These are phyloP conservation scores for Phytophthora syringae DNA, from an alignment of 352 stramenopile species.

Conservation along the genomic window DNA sequence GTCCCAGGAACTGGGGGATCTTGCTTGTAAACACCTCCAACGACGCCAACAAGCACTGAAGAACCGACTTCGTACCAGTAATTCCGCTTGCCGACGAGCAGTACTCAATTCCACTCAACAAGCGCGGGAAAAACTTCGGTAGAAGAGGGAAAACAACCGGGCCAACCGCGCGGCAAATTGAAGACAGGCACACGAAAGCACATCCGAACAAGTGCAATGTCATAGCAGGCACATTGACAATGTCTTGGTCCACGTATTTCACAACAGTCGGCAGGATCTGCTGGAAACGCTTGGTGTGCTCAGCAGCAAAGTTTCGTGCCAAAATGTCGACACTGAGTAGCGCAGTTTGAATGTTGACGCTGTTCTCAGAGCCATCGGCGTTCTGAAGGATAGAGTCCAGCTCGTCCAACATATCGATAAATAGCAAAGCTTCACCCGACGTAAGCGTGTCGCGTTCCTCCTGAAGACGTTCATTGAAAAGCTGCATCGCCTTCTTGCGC, in stretches of 20 bases:
- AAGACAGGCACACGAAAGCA: slow-evolving; percentile 84
- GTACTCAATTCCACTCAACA: slow-evolving; percentile 70
- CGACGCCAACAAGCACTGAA: slow-evolving; percentile 77
- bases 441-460: slow-evolving; percentile 66
- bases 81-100: slow-evolving; percentile 38
- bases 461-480: slow-evolving; percentile 88
- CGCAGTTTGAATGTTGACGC: slow-evolving; percentile 83
- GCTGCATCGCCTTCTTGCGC: slow-evolving; percentile 88
- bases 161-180: slow-evolving; percentile 70
- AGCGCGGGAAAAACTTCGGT: slow-evolving; percentile 82
- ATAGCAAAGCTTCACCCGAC: slow-evolving; percentile 77
- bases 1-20: slow-evolving; percentile 83
- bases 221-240: slow-evolving; percentile 54
- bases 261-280: slow-evolving; percentile 74
- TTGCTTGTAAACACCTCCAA: slow-evolving; percentile 86
- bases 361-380: slow-evolving; percentile 62
- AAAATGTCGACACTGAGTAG: slow-evolving; percentile 87
- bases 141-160: slow-evolving; percentile 82
- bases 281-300: slow-evolving; percentile 81
- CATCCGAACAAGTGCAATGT: slow-evolving; percentile 80
- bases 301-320: slow-evolving; percentile 75
- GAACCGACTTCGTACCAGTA: slow-evolving; percentile 53
- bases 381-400: slow-evolving; percentile 78
- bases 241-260: slow-evolving; percentile 72
- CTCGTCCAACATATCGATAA: slow-evolving; percentile 90